Evolutionary conservation across 148 eudicot species (phyloP).

Genomic region (Pharnaceum exiguum): DNA sequence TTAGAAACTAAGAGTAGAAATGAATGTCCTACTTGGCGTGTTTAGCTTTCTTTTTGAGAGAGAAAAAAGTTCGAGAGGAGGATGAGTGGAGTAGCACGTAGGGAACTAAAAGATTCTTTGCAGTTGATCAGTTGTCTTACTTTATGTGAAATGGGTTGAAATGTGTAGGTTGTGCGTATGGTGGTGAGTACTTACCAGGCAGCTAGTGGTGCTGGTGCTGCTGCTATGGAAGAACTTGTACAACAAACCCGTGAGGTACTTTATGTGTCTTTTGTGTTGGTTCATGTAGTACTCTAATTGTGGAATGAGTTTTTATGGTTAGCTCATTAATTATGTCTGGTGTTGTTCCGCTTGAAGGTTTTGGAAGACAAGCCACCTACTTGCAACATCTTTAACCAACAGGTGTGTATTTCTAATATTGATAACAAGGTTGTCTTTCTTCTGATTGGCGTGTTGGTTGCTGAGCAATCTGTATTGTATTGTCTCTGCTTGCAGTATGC

Average conservation of each 20-base stretch:
- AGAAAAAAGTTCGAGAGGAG: too few species aligned
- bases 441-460: not conserved
- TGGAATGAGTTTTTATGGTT: not conserved
- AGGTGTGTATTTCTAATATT: constrained; percentile 34
- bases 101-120: too few species aligned
- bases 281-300: not conserved
- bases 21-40: too few species aligned
- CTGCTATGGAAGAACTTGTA: constrained; percentile 94
- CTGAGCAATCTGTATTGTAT: not conserved
- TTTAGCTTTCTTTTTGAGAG: too few species aligned
- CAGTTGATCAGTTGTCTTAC: too few species aligned
- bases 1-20: too few species aligned
- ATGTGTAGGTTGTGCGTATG: constrained; percentile 43
- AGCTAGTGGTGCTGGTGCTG: constrained; percentile 98
- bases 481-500: constrained; percentile 72
- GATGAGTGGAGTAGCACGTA: too few species aligned
- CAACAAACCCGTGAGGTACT: constrained; percentile 89
- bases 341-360: constrained; percentile 36
- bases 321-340: not conserved
- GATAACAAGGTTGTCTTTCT: not conserved
- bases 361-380: constrained; percentile 86
- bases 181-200: constrained; percentile 98
- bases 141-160: too few species aligned
- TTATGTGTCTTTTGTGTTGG: not conserved
- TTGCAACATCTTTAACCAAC: constrained; percentile 81